phyloP scores from a whole-genome alignment of 805 yeast species.

The Metschnikowia lochheadii region DNA sequence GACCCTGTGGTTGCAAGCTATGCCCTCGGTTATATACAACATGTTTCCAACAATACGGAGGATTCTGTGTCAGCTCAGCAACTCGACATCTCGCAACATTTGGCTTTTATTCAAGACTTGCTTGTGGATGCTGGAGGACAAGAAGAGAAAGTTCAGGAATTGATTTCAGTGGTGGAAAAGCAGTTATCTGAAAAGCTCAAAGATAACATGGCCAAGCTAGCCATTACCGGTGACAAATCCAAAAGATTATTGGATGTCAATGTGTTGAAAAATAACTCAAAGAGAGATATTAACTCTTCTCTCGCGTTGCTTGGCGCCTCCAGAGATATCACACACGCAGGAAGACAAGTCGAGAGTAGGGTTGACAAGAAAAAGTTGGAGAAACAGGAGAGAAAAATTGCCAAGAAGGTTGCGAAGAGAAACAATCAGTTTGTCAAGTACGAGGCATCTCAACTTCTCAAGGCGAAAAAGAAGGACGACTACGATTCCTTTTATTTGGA shows the following conservation, averaged over 20 bases:
- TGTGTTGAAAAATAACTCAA: slow-evolving; percentile 56
- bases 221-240: slow-evolving; percentile 81
- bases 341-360: slow-evolving; percentile 85
- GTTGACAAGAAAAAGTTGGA: slow-evolving; percentile 96
- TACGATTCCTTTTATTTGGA: slow-evolving; percentile 94
- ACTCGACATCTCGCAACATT: slow-evolving; percentile 63
- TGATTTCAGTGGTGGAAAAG: slow-evolving; percentile 46
- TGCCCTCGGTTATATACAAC: slow-evolving; percentile 86
- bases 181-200: slow-evolving; percentile 50
- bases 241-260: slow-evolving; percentile 80
- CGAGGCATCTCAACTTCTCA: slow-evolving; percentile 88
- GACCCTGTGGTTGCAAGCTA: slow-evolving; percentile 87
- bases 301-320: slow-evolving; percentile 74
- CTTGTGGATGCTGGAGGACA: slow-evolving; percentile 83
- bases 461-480: slow-evolving; percentile 61
- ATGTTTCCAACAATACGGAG: slow-evolving; percentile 69
- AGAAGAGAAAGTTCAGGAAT: slow-evolving; percentile 45
- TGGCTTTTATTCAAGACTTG: slow-evolving; percentile 60
- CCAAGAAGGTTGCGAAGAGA: slow-evolving; percentile 92
- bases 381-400: slow-evolving; percentile 95
- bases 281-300: slow-evolving; percentile 71
- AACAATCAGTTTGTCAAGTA: slow-evolving; percentile 78
- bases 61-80: slow-evolving; percentile 79
- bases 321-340: slow-evolving; percentile 85
- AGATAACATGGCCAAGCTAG: slow-evolving; percentile 68